Conservation (phyloP, 768 basidiomycete species). For the Termitomyces sp. region DNA sequence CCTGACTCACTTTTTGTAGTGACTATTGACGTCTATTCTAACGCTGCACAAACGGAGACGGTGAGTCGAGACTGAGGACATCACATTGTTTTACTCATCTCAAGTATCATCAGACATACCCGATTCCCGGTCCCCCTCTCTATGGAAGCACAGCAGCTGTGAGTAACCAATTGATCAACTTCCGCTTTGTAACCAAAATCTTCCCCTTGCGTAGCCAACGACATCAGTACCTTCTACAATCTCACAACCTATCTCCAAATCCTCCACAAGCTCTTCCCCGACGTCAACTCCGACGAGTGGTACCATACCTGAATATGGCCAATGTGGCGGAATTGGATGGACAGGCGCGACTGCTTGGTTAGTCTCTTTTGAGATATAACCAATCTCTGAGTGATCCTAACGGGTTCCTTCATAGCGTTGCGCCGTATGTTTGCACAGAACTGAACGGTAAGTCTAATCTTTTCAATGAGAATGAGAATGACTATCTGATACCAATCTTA, state of each 20-base stretch:
- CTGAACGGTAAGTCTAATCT: constrained; percentile 23
- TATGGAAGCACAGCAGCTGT: constrained; percentile 24
- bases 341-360: constrained; percentile 34
- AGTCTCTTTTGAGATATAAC: background rate
- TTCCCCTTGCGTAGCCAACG: background rate
- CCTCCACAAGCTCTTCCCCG: constrained; percentile 12
- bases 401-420: constrained; percentile 15
- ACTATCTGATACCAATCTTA: constrained; percentile 2
- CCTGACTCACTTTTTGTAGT: constrained; percentile 22
- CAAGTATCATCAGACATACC: constrained; percentile 18
- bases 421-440: constrained; percentile 30
- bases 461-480: background rate
- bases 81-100: background rate
- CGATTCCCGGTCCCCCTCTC: constrained; percentile 40
- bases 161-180: background rate
- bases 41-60: constrained; percentile 27
- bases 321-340: constrained; percentile 37
- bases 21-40: constrained; percentile 33
- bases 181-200: background rate
- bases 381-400: background rate
- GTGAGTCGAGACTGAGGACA: background rate
- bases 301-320: constrained; percentile 32
- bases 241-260: constrained; percentile 10
- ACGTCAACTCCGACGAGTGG: constrained; percentile 16
- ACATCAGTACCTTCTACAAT: constrained; percentile 2